These are phyloP conservation scores for Furcasterigmium furcatum DNA, from an alignment of 2,329 filamentous ascomycete genomes.

Conservation along the genomic window DNA sequence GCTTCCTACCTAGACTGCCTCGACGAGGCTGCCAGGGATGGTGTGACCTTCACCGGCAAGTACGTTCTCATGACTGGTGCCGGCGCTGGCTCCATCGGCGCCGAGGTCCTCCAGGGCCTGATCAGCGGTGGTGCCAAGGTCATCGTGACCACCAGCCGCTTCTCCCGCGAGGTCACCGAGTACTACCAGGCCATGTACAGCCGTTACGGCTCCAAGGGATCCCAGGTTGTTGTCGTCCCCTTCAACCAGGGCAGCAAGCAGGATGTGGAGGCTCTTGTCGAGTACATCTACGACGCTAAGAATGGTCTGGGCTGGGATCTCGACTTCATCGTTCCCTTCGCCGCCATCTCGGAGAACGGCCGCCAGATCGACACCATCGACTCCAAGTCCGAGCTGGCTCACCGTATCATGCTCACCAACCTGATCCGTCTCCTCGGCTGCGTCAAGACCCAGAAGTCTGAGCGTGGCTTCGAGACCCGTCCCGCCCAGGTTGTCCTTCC, in stretches of 20 bases:
- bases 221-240: slow-evolving; percentile 94
- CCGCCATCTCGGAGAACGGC: slow-evolving; percentile 95
- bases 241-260: slow-evolving; percentile 99
- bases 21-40: slow-evolving; percentile 81
- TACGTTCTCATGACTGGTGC: slow-evolving; percentile 98
- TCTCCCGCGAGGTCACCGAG: slow-evolving; percentile 95
- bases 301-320: slow-evolving; percentile 97
- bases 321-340: slow-evolving; percentile 93
- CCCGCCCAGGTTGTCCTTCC: slow-evolving; percentile 96
- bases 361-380: slow-evolving; percentile 96
- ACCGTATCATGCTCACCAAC: slow-evolving; percentile 99
- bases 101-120: slow-evolving; percentile 91
- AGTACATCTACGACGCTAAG: slow-evolving; percentile 97
- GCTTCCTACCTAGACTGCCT: slow-evolving; percentile 88
- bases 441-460: slow-evolving; percentile 87
- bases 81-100: slow-evolving; percentile 95
- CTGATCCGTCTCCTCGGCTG: slow-evolving; percentile 84
- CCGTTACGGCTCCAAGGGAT: slow-evolving; percentile 87
- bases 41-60: slow-evolving; percentile 91
- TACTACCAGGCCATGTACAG: slow-evolving; percentile 99
- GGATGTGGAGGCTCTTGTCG: slow-evolving; percentile 87
- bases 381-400: slow-evolving; percentile 94
- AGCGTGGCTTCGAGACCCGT: slow-evolving; percentile 87
- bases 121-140: slow-evolving; percentile 97
- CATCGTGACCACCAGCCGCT: slow-evolving; percentile 92